A percentile compares a stretch with the other conserved stretches of the same genome.
Evolutionary conservation across 208 protist species (phyloP).

Genomic region (Trichomonas vaginalis): DNA sequence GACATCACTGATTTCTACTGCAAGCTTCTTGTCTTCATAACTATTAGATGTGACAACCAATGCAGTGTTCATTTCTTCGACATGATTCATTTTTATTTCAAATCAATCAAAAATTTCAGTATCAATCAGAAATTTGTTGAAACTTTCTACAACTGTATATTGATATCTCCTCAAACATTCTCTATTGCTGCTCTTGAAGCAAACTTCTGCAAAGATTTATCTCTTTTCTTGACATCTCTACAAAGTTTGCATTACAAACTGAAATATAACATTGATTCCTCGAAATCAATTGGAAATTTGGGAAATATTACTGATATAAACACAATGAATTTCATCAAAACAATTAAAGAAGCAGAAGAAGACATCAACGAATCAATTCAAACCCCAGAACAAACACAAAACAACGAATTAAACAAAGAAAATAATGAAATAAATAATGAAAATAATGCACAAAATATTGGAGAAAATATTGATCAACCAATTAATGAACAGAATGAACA

Average conservation of each 20-base stretch:
- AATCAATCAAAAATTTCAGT: not conserved
- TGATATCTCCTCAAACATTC: not conserved
- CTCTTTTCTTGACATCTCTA: not conserved
- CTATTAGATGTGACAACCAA: not conserved
- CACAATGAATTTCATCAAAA: too few species aligned
- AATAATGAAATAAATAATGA: too few species aligned
- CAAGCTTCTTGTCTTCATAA: not conserved
- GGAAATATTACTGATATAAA: too few species aligned
- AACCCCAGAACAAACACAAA: too few species aligned
- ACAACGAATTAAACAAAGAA: too few species aligned
- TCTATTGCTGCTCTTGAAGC: not conserved
- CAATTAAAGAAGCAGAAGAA: too few species aligned
- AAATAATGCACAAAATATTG: too few species aligned
- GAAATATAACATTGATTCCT: too few species aligned
- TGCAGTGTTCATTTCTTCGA: not conserved
- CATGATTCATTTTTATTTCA: not conserved
- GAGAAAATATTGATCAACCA: too few species aligned
- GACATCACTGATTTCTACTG: not conserved
- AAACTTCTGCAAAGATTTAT: not conserved
- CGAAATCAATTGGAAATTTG: too few species aligned
- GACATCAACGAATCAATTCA: too few species aligned
- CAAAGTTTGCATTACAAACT: not conserved
- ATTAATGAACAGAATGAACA: too few species aligned
- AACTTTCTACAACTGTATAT: not conserved
- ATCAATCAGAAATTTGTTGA: not conserved